These are phyloP conservation scores for Fusarium tupiense DNA, from an alignment of 2,329 filamentous ascomycete genomes.

Conservation along the genomic window DNA sequence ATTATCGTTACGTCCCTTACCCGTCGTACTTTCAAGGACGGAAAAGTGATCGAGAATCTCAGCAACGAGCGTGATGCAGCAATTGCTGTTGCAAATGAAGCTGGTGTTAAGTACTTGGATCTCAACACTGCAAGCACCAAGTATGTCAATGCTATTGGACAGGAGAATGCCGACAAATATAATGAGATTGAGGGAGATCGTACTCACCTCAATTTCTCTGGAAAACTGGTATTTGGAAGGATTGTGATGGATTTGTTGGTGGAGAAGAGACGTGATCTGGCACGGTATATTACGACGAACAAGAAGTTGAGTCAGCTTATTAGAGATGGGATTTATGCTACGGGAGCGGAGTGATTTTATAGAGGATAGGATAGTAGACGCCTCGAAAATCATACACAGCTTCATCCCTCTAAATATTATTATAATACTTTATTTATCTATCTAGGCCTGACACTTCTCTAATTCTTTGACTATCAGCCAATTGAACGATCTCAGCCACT, in stretches of 20 bases:
- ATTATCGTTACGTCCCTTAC: conserved; percentile 13
- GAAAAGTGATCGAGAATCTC: conserved; percentile 6
- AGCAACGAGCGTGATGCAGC: conserved; percentile 8
- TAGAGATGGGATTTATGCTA: neutral
- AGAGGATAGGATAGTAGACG: neutral
- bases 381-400: too few relatives aligned
- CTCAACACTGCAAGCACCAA: conserved; percentile 13
- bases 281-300: neutral
- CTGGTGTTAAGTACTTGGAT: neutral
- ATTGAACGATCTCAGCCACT: too few relatives aligned
- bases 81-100: neutral
- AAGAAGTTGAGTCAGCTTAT: conserved; percentile 10
- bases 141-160: conserved; percentile 9
- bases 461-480: too few relatives aligned
- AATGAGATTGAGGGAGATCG: conserved; percentile 17
- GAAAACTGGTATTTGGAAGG: conserved; percentile 8
- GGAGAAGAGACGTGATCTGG: conserved; percentile 8
- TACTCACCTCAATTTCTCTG: conserved; percentile 4
- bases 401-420: too few relatives aligned
- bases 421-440: too few relatives aligned
- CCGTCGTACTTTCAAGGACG: conserved; percentile 6
- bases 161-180: conserved; percentile 12
- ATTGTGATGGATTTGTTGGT: conserved; percentile 13
- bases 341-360: neutral
- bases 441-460: too few relatives aligned